Percentiles rank a stretch among this genome's conserved stretches.
phyloP scores from a whole-genome alignment of 371 early-diverging fungal species.

The Amoeboaphelidium protococcarum region DNA sequence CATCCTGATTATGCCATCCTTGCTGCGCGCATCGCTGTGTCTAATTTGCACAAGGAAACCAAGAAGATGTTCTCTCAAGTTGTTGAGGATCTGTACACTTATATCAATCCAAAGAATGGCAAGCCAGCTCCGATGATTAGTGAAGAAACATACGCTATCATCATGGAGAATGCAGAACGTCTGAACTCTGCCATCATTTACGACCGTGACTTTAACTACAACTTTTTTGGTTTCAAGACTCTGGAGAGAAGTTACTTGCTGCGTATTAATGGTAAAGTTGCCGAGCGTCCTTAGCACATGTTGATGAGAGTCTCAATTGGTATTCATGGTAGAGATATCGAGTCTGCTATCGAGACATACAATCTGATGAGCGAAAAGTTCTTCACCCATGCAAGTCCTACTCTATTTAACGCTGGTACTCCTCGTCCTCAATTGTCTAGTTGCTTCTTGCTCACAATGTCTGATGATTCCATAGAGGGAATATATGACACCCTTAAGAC shows the following conservation, averaged over 20 bases:
- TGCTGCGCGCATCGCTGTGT: constrained; percentile 91
- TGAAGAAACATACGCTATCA: constrained; percentile 34
- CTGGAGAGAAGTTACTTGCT: constrained; percentile 88
- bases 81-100: constrained; percentile 53
- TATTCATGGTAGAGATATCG: constrained; percentile 84
- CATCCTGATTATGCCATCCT: constrained; percentile 95
- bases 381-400: constrained; percentile 97
- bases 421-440: constrained; percentile 81
- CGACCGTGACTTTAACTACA: constrained; percentile 86
- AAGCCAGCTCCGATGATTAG: constrained; percentile 66
- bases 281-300: constrained; percentile 97
- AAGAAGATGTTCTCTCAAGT: constrained; percentile 71
- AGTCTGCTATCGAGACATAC: constrained; percentile 86
- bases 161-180: constrained; percentile 44
- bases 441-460: constrained; percentile 90
- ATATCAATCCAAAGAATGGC: constrained; percentile 66
- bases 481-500: constrained; percentile 93
- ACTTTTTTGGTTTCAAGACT: constrained; percentile 97
- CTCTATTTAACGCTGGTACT: constrained; percentile 95
- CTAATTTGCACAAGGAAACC: constrained; percentile 91
- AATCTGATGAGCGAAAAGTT: constrained; percentile 74
- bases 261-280: constrained; percentile 46
- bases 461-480: constrained; percentile 91
- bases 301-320: constrained; percentile 96
- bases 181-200: constrained; percentile 80